These are phyloP conservation scores for Cyphellophora attinorum DNA, from an alignment of 2,329 filamentous ascomycete genomes.

Conservation along the genomic window DNA sequence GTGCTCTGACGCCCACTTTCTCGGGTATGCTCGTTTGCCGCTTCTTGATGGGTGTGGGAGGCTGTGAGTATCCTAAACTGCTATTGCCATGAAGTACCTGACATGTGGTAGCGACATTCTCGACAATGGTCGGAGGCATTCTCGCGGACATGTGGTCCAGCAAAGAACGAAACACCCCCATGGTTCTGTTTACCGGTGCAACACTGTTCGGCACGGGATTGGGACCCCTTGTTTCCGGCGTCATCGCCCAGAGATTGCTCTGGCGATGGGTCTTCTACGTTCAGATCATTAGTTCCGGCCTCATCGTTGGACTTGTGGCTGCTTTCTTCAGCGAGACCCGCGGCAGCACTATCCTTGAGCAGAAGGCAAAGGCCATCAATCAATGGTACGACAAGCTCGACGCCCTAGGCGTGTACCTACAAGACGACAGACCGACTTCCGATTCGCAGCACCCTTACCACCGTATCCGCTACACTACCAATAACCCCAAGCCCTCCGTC, in stretches of 20 bases:
- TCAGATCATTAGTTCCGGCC: conserved; percentile 61
- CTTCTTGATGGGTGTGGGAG: conserved; percentile 66
- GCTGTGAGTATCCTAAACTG: no score
- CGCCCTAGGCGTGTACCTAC: conserved; percentile 48
- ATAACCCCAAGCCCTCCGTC: conserved; percentile 14
- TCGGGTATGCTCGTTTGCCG: conserved; percentile 62
- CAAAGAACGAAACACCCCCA: conserved; percentile 72
- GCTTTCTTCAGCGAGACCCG: conserved; percentile 73
- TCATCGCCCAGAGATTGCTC: conserved; percentile 55
- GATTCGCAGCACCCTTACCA: not conserved
- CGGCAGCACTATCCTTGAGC: conserved; percentile 66
- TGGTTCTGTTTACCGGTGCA: conserved; percentile 74
- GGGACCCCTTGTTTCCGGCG: conserved; percentile 63
- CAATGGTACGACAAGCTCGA: conserved; percentile 71
- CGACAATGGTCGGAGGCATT: conserved; percentile 86
- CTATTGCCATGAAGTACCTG: no score
- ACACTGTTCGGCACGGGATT: conserved; percentile 72
- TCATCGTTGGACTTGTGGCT: conserved; percentile 55
- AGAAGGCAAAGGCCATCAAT: conserved; percentile 66
- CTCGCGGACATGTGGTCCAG: conserved; percentile 78
- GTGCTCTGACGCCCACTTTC: conserved; percentile 59
- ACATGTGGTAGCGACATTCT: no score
- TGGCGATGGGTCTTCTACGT: conserved; percentile 91
- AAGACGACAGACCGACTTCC: conserved; percentile 40
- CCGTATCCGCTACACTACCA: conserved; percentile 13